A percentile compares a stretch with the other conserved stretches of the same genome.
Conservation (phyloP, 129 eudicot genomes). For the Scalesia atractyloides region DNA sequence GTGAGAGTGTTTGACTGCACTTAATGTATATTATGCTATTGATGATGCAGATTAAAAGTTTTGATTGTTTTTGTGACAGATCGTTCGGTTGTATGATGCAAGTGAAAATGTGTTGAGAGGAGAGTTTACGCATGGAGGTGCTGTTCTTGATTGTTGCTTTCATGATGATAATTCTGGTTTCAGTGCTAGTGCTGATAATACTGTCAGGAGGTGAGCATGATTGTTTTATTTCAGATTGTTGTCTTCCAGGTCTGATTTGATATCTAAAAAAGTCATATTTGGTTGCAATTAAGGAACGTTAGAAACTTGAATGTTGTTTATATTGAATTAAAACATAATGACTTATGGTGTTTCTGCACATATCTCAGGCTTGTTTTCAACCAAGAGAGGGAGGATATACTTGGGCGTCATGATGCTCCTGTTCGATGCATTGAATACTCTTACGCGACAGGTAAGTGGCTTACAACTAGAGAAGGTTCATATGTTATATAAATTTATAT, state of each 20-base stretch:
- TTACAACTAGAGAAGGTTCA: neutral
- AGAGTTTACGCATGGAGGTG: conserved; percentile 89
- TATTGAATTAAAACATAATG: neutral
- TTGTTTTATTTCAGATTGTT: neutral
- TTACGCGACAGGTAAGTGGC: conserved; percentile 62
- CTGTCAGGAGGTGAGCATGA: conserved; percentile 66
- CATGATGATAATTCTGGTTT: conserved; percentile 95
- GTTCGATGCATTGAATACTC: conserved; percentile 93
- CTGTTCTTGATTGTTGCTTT: conserved; percentile 94
- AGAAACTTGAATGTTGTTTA: neutral
- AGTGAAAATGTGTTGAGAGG: conserved; percentile 78
- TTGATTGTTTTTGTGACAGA: conserved; percentile 35
- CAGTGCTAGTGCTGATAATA: conserved; percentile 74
- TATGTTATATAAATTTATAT: neutral
- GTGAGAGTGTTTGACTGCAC: neutral
- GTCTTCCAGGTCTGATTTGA: neutral
- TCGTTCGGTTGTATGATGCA: conserved; percentile 90
- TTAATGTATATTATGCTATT: neutral
- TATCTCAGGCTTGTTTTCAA: conserved; percentile 78
- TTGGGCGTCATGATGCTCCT: conserved; percentile 91
- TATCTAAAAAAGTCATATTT: neutral
- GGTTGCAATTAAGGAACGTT: neutral
- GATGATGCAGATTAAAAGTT: neutral
- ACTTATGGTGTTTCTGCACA: neutral
- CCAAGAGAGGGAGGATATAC: conserved; percentile 73